These are phyloP conservation scores for Lecanoromycetidae sp. DNA, from an alignment of 2,329 filamentous ascomycete genomes.

Conservation along the genomic window DNA sequence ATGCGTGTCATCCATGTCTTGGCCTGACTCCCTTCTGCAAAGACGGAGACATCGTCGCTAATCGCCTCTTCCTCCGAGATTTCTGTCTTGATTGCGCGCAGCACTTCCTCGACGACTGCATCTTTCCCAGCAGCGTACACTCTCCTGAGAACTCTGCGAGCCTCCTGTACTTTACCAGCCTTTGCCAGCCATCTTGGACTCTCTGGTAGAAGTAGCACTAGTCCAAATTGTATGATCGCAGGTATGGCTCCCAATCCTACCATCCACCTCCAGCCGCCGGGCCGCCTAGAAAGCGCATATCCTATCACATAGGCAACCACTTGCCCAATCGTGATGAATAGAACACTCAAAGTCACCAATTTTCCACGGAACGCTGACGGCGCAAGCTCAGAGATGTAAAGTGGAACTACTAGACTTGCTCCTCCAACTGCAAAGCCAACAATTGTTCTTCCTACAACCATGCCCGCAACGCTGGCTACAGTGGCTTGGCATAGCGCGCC, in stretches of 20 bases:
- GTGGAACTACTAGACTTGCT: constrained; percentile 63
- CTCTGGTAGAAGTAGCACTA: constrained; percentile 68
- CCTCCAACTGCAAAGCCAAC: constrained; percentile 37
- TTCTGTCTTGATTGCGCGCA: constrained; percentile 61
- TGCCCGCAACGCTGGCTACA: constrained; percentile 31
- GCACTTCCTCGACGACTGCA: constrained; percentile 44
- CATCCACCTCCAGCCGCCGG: constrained; percentile 76
- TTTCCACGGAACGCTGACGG: constrained; percentile 64
- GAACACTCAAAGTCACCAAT: constrained; percentile 66
- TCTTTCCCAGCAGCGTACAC: constrained; percentile 45
- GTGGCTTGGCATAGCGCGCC: constrained; percentile 34
- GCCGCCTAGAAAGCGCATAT: constrained; percentile 54
- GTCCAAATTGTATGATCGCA: constrained; percentile 54
- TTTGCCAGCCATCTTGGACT: constrained; percentile 79
- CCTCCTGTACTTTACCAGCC: constrained; percentile 48
- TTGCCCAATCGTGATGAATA: constrained; percentile 81
- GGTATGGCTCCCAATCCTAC: constrained; percentile 74
- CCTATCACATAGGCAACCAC: constrained; percentile 79
- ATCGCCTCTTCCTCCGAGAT: constrained; percentile 55
- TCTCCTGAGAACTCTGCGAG: constrained; percentile 51
- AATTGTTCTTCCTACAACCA: constrained; percentile 36
- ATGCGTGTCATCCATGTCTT: constrained; percentile 22
- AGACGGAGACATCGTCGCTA: constrained; percentile 24
- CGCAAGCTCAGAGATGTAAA: constrained; percentile 80
- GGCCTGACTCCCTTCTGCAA: background rate